These are phyloP conservation scores for Neurospora sp. DNA, from an alignment of 2,329 filamentous ascomycete species.

Conservation along the genomic window DNA sequence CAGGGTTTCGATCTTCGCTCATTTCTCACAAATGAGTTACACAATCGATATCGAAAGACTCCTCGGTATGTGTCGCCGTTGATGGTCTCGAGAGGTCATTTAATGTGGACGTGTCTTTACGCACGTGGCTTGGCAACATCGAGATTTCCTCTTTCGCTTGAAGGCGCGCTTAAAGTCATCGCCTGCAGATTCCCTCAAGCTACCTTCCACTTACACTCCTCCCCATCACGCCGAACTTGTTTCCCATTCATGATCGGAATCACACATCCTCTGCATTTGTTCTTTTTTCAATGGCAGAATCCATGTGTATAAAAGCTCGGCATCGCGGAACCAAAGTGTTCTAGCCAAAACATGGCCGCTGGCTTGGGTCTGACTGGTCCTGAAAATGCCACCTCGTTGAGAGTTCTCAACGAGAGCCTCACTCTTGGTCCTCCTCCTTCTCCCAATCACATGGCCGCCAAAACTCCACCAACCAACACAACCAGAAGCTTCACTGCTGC, in stretches of 20 bases:
- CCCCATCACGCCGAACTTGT: neutral
- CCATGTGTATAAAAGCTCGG: neutral
- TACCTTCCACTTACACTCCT: neutral
- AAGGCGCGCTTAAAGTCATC: neutral
- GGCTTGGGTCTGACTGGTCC: neutral
- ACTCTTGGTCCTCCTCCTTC: neutral
- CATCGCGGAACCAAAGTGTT: neutral
- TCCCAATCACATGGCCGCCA: neutral
- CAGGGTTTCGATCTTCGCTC: neutral
- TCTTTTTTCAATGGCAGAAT: neutral
- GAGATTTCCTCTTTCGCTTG: neutral
- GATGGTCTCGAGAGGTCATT: neutral
- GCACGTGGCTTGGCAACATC: neutral
- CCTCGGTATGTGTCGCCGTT: neutral
- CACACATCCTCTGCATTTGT: neutral
- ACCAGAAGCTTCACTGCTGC: neutral
- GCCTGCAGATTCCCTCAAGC: neutral
- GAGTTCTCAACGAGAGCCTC: neutral
- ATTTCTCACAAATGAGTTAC: neutral
- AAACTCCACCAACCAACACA: neutral
- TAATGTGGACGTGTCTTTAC: neutral
- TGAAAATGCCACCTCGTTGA: neutral
- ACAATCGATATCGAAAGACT: neutral
- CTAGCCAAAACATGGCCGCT: neutral
- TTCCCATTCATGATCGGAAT: neutral